Evolutionary conservation across 73 alveolate species (phyloP).

Genomic region (Blepharisma japonicum): DNA sequence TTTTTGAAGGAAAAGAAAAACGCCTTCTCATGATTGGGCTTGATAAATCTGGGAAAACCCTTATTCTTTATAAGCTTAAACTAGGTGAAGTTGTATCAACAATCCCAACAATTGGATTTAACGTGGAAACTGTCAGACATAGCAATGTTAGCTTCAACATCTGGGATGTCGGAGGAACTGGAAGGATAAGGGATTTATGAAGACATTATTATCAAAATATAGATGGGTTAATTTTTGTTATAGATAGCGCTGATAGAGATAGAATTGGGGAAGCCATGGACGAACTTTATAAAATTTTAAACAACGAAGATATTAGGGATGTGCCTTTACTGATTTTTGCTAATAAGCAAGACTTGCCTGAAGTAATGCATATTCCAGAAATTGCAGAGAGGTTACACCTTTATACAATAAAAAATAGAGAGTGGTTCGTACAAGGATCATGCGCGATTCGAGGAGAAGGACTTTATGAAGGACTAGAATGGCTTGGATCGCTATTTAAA

Average conservation of each 20-base stretch:
- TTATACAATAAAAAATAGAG: not conserved
- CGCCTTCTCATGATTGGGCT: conserved; percentile 37
- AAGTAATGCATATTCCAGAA: conserved; percentile 35
- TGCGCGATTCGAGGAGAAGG: conserved; percentile 93
- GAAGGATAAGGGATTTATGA: conserved; percentile 82
- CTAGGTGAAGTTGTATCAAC: conserved; percentile 70
- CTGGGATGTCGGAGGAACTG: conserved; percentile 92
- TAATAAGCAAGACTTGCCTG: conserved; percentile 62
- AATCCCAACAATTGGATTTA: conserved; percentile 91
- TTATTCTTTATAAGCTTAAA: conserved; percentile 70
- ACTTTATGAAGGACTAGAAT: conserved; percentile 79
- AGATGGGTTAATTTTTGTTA: conserved; percentile 89
- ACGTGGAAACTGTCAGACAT: conserved; percentile 78
- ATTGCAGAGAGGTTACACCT: conserved; percentile 35
- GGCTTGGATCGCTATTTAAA: conserved; percentile 46
- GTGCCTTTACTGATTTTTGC: conserved; percentile 66
- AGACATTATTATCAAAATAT: conserved; percentile 92
- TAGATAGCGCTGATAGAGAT: conserved; percentile 87
- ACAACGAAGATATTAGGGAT: conserved; percentile 59
- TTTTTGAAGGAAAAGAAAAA: too few relatives aligned
- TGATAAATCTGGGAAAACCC: conserved; percentile 94
- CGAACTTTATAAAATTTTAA: conserved; percentile 65
- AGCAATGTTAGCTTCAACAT: conserved; percentile 60
- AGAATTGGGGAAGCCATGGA: conserved; percentile 54
- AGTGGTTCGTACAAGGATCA: conserved; percentile 61